A percentile compares a stretch with the other conserved stretches of the same genome.
phyloP scores from a whole-genome alignment of 2,329 filamentous ascomycete species.

The Mycosphaerella arachidis region DNA sequence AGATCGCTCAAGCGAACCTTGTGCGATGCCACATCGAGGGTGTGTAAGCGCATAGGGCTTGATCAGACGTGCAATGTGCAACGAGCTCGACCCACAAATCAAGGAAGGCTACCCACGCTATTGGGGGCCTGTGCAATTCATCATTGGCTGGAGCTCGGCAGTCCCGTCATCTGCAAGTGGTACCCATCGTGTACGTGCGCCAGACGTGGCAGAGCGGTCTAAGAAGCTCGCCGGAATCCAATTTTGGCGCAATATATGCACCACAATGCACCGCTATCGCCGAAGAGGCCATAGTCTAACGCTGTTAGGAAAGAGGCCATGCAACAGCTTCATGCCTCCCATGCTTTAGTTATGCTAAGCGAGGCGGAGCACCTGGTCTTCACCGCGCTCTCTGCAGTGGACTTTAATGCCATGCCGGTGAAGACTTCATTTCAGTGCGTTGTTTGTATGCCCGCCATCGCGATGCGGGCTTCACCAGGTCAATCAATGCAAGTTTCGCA shows the following conservation, averaged over 20 bases:
- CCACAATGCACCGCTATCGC: not conserved
- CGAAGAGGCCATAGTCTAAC: not conserved
- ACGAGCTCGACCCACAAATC: not conserved
- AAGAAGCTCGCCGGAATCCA: not conserved
- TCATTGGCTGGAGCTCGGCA: conserved; percentile 16
- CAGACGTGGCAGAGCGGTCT: conserved; percentile 15
- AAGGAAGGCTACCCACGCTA: conserved; percentile 5
- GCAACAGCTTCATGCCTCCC: not conserved
- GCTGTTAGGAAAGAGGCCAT: not conserved
- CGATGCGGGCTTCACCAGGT: not conserved
- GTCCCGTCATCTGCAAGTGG: conserved; percentile 11
- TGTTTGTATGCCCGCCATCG: not conserved
- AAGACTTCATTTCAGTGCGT: conserved; percentile 4
- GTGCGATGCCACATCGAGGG: conserved; percentile 9
- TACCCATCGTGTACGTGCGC: conserved; percentile 14
- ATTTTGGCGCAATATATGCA: not conserved
- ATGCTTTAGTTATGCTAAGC: not conserved
- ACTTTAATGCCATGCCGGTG: conserved; percentile 6
- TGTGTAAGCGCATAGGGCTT: conserved; percentile 8
- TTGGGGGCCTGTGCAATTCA: not conserved
- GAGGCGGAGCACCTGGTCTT: conserved; percentile 2
- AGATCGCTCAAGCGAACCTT: conserved; percentile 5
- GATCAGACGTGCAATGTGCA: not conserved
- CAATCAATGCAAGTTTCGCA: not conserved
- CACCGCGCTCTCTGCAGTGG: conserved; percentile 10